Evolutionary conservation across 2,329 filamentous ascomycete genomes (phyloP).

Genomic region (Fusarium devonianum): DNA sequence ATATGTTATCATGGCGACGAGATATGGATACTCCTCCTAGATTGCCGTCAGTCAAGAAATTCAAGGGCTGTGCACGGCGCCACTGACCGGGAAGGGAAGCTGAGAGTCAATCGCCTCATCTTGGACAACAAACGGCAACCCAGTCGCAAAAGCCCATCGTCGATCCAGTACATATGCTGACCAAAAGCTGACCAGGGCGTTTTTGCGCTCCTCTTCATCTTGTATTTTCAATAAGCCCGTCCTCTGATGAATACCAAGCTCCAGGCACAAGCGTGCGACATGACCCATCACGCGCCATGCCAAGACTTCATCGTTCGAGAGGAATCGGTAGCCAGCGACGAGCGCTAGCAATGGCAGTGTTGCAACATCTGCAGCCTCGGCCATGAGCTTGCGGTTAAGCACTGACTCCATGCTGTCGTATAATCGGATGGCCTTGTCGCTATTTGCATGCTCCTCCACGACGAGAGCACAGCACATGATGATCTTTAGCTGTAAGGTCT

Average conservation of each 20-base stretch:
- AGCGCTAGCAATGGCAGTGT: conserved; percentile 61
- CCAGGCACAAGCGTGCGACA: conserved; percentile 78
- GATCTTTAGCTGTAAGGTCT: conserved; percentile 79
- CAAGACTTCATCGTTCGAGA: conserved; percentile 83
- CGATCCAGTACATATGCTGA: conserved; percentile 84
- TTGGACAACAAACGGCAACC: conserved; percentile 83
- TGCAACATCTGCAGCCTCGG: conserved; percentile 56
- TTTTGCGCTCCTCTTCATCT: conserved; percentile 71
- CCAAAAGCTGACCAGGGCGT: conserved; percentile 82
- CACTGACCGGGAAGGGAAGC: conserved; percentile 77
- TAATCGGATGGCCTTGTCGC: conserved; percentile 73
- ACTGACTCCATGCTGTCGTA: conserved; percentile 78
- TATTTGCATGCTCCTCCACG: conserved; percentile 81
- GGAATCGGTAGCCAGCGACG: conserved; percentile 75
- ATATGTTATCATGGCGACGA: conserved; percentile 85
- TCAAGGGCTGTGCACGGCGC: neutral
- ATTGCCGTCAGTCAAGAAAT: conserved; percentile 26
- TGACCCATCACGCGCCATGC: conserved; percentile 89
- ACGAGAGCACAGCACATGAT: conserved; percentile 80
- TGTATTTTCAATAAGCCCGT: conserved; percentile 75
- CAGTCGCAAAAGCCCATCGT: conserved; percentile 89
- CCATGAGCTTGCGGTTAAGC: conserved; percentile 71
- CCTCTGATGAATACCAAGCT: conserved; percentile 82
- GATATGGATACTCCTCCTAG: conserved; percentile 68
- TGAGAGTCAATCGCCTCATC: conserved; percentile 85